Evolutionary conservation across 2,329 filamentous ascomycete genomes (phyloP), one percentile per base, ranked within the genome.

Genomic region (Westerdykella sp.): DNA sequence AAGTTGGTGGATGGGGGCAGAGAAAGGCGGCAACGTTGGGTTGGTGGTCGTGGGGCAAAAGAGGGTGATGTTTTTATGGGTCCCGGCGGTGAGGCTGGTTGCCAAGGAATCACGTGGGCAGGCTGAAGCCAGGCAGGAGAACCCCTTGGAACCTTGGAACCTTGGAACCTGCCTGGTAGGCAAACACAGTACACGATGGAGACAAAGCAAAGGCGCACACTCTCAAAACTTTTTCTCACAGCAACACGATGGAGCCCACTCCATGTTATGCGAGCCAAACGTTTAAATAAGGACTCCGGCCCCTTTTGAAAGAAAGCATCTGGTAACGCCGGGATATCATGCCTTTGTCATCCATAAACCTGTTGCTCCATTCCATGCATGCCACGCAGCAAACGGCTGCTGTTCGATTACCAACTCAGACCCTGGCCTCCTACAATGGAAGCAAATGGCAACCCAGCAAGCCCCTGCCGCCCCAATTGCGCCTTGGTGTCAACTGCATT

Each of bases 381-480:
- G 62, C 62, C 58, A 65, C 60, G 57, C 58, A 57, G 51, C 56
- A 54, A 54, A 47, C 49, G 40, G 47, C 47, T 51, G 50, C 50
- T 48, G 42, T 40, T 49, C 45, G 41, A 34, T 41, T 34, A 14
- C 9, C 37, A 42, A 32, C 39, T 22, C 39, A n/a, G 32, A 15
- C 32, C 32, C 32, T 35, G n/a, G n/a, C 15, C 16, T 12, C 6
- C 77, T 72, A 95, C 44, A 94, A 54, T 21, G 87, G 88, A 53
- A 95, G 70, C 50, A 97, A 79, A 70, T 96, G 90, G 66, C 91
- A 98, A 42, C 91, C 91, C 57, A 98, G 71, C 65, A 94, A 72
- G 11, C 91, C 93, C 66, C 88, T 77, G 23, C 93, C 93, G 53
- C 91, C 91, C 91, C 93, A 98, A 61, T 90, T 76, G 36, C 80